Base-by-base conservation (phyloP, 2,329 filamentous ascomycete genomes). In the Dactylellina sp. region DNA sequence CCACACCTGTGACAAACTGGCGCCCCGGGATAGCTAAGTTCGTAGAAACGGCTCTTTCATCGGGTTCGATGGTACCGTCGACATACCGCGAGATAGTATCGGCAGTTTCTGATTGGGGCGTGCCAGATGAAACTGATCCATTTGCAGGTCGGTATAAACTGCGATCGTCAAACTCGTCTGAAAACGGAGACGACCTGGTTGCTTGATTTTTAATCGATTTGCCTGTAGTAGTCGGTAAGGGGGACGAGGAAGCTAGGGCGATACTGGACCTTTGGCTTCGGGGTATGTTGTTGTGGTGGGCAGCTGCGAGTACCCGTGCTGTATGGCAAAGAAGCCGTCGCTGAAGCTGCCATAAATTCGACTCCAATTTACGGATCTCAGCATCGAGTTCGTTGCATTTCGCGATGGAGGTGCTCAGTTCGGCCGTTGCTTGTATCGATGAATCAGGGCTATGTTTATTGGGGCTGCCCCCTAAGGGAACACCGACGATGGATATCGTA, bases 301-400 rank as follows among this genome's bases (percentile, higher is more conserved):
- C 96, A 81, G 96, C 86, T 80, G 97, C 93, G 61, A 99, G 83
- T 40, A 99, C 91, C 47, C 92, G 94, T 12, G 95, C 93, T 0
- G 94, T 98, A 80, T 99, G 95, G 80, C 94, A 89, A 56, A 98
- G 83, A 47, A 99, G 83, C 75, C 88, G 87, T 78, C 87, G 87
- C 78, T 96, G 91, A 7, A 91, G 86, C 70, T 90, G 86, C 82
- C 92, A 89, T 71, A 90, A 83, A 76, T 90, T 84, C 80, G 91
- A 91, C 81, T 97, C 92, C 64, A 96, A 83, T 71, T 86, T 86
- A 83, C 91, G 92, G 39, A 98, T 83, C 78, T 97, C 92, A 42
- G 89, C 85, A 2, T 93, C 89, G 65, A 98, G 83, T 71, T 95
- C 91, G 77, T 97, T 92, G 77, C 94, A 96, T 81, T 91, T 94